Conservation (phyloP, 352 stramenopile genomes). For the Thraustochytrium striatum region DNA sequence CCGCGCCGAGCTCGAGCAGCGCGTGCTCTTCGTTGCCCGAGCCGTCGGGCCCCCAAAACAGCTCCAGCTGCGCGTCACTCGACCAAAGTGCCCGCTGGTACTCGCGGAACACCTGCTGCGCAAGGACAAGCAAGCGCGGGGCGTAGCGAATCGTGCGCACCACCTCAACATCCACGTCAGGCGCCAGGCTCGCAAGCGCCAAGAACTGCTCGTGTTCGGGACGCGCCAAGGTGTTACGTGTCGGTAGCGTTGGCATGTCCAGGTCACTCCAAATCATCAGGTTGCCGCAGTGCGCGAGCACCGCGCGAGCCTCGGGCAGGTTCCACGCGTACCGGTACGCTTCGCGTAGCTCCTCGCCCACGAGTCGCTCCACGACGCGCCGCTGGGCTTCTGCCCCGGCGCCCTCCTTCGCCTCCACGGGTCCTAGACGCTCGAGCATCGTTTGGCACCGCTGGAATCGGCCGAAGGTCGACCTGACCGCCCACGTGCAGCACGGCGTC, state of each 20-base stretch:
- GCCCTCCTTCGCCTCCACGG: neutral
- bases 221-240: neutral
- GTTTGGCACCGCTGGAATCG: neutral
- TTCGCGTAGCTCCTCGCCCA: slow-evolving; percentile 17
- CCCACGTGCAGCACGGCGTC: slow-evolving; percentile 18
- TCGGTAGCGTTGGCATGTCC: neutral
- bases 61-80: neutral
- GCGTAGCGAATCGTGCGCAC: neutral
- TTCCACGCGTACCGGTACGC: slow-evolving; percentile 24
- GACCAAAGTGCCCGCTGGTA: slow-evolving; percentile 32
- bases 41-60: neutral
- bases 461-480: slow-evolving; percentile 16
- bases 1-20: neutral
- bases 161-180: neutral
- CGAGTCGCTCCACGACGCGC: neutral
- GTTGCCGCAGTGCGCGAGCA: neutral
- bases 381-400: neutral
- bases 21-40: neutral
- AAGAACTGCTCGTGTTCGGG: no score
- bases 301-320: neutral
- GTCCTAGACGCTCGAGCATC: neutral
- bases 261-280: slow-evolving; percentile 31
- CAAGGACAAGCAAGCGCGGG: neutral
- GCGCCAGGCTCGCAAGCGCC: no score
- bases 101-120: slow-evolving; percentile 17